Evolutionary conservation across 345 rosid species (phyloP).

Genomic region (Linum usitatissimum): DNA sequence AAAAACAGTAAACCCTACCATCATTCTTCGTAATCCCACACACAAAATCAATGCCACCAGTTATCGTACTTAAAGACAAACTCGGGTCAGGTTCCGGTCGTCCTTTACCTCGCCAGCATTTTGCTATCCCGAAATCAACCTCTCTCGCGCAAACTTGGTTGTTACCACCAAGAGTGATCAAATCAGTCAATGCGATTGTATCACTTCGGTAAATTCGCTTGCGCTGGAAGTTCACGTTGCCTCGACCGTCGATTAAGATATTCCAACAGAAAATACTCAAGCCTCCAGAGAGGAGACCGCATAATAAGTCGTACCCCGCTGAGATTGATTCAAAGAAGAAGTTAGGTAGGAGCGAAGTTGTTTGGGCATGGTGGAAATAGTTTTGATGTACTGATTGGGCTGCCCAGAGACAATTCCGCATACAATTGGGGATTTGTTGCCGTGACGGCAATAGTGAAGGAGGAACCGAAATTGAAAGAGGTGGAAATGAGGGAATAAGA

Average conservation of each 20-base stretch:
- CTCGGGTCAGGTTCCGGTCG: conserved; percentile 27
- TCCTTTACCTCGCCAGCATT: conserved; percentile 46
- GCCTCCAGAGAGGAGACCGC: conserved; percentile 46
- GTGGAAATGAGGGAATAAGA: background rate
- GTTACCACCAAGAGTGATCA: conserved; percentile 30
- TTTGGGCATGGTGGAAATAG: conserved; percentile 33
- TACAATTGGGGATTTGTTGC: conserved; percentile 21
- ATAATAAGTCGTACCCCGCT: conserved; percentile 40
- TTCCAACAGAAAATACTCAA: conserved; percentile 41
- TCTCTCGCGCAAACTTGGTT: conserved; percentile 48
- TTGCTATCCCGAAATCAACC: conserved; percentile 25
- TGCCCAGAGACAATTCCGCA: conserved; percentile 41
- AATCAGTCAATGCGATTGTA: conserved; percentile 23
- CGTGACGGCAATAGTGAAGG: conserved; percentile 32
- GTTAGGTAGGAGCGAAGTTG: conserved; percentile 23
- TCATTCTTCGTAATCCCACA: conserved; percentile 40
- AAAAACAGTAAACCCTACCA: conserved; percentile 27
- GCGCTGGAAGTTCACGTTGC: conserved; percentile 12
- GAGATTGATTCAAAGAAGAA: conserved; percentile 41
- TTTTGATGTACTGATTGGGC: conserved; percentile 27
- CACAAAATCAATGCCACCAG: conserved; percentile 41
- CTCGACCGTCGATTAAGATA: conserved; percentile 3
- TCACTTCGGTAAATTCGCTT: conserved; percentile 29
- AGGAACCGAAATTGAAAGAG: conserved; percentile 26
- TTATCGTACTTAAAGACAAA: conserved; percentile 27